Conservation (phyloP, 768 basidiomycete species). For the Daedaleopsis sinensis region DNA sequence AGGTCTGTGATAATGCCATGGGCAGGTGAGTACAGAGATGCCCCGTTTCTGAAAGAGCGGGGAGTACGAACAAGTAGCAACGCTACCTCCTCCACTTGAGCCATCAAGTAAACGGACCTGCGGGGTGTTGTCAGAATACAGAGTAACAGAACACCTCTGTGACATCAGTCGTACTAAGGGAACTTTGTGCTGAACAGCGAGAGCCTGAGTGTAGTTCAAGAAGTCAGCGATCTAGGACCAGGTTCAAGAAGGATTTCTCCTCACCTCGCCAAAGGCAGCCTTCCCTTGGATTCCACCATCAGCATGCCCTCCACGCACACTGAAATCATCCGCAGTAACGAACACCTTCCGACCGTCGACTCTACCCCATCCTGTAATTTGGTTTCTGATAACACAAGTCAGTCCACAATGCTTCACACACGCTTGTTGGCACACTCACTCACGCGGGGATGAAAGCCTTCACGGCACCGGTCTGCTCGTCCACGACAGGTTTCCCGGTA, state of each 20-base stretch:
- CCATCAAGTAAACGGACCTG: slow-evolving; percentile 22
- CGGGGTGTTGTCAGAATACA: neutral
- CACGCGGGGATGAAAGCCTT: slow-evolving; percentile 18
- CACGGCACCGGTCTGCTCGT: slow-evolving; percentile 14
- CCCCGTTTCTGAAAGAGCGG: too few relatives aligned
- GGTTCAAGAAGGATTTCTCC: too few relatives aligned
- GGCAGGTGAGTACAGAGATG: neutral
- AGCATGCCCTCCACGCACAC: slow-evolving; percentile 21
- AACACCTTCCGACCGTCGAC: slow-evolving; percentile 10
- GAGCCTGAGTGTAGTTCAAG: neutral
- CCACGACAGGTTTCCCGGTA: slow-evolving; percentile 14
- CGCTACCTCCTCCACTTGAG: slow-evolving; percentile 24
- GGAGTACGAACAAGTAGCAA: slow-evolving; percentile 15
- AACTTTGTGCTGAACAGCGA: slow-evolving; percentile 13
- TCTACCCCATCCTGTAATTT: slow-evolving; percentile 19
- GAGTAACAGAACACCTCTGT: too few relatives aligned
- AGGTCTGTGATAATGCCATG: slow-evolving; percentile 3
- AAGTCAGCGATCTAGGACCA: neutral
- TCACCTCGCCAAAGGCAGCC: slow-evolving; percentile 19
- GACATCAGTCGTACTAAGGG: slow-evolving; percentile 1
- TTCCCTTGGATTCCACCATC: slow-evolving; percentile 22
- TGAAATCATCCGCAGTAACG: slow-evolving; percentile 24
- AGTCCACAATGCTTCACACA: neutral
- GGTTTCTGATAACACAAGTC: slow-evolving; percentile 1
- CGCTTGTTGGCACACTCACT: neutral